Evolutionary conservation across 345 rosid genomes (phyloP).

Genomic region (Cardamine resedifolia): DNA sequence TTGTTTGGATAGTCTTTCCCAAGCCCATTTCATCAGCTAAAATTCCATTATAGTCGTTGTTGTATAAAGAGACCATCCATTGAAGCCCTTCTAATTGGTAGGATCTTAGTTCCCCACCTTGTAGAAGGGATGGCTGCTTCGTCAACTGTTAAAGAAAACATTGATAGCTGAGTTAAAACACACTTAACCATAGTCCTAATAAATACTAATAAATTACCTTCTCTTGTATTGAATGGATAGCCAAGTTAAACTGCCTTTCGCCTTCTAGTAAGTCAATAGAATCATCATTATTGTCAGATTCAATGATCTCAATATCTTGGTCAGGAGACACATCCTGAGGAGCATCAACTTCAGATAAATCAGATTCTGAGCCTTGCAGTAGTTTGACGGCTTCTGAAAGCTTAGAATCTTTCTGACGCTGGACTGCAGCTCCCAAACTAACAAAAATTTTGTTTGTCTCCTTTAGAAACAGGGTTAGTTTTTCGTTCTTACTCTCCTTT

Average conservation of each 20-base stretch:
- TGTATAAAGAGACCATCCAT: slow-evolving; percentile 96
- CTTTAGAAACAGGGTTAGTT: slow-evolving; percentile 77
- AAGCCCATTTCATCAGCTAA: slow-evolving; percentile 99
- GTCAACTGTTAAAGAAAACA: slow-evolving; percentile 57
- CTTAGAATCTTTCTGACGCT: slow-evolving; percentile 88
- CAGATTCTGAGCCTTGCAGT: slow-evolving; percentile 63
- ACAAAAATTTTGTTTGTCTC: slow-evolving; percentile 94
- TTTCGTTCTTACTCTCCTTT: slow-evolving; percentile 96
- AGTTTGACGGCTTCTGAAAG: slow-evolving; percentile 63
- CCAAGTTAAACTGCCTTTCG: slow-evolving; percentile 90
- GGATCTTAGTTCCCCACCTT: slow-evolving; percentile 87
- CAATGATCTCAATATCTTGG: slow-evolving; percentile 58
- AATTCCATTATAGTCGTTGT: slow-evolving; percentile 94
- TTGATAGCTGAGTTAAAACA: not conserved
- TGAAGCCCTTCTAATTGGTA: slow-evolving; percentile 98
- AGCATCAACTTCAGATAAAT: slow-evolving; percentile 64
- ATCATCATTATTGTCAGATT: slow-evolving; percentile 79
- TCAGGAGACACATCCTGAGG: slow-evolving; percentile 57
- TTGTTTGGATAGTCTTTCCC: slow-evolving; percentile 97
- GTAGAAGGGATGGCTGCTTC: slow-evolving; percentile 86
- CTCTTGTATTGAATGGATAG: slow-evolving; percentile 93
- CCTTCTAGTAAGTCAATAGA: slow-evolving; percentile 85
- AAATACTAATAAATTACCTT: slow-evolving; percentile 46
- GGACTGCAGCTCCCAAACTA: slow-evolving; percentile 97
- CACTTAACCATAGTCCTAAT: slow-evolving; percentile 1